Conservation (phyloP, 345 rosid species). For the Erucastrum elatum region DNA sequence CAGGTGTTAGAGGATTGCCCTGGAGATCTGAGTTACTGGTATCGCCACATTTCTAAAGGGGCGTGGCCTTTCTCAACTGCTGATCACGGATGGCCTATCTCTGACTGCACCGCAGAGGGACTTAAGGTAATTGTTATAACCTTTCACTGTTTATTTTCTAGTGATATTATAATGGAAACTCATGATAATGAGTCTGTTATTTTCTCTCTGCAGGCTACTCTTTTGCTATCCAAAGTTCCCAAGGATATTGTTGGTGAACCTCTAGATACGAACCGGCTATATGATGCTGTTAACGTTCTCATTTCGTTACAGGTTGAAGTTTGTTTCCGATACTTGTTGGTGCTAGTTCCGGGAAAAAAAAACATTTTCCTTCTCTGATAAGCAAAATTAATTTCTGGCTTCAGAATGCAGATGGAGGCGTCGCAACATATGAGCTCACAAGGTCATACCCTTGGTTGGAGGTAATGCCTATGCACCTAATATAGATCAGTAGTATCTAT, state of each 20-base stretch:
- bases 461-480: slow-evolving; percentile 47
- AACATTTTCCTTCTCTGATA: background rate
- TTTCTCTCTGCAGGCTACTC: slow-evolving; percentile 56
- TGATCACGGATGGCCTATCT: slow-evolving; percentile 98
- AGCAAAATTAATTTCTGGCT: no score
- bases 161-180: background rate
- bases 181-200: slow-evolving; percentile 22
- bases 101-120: slow-evolving; percentile 95
- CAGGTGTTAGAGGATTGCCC: slow-evolving; percentile 88
- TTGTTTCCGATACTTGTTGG: slow-evolving; percentile 20
- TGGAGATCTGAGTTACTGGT: slow-evolving; percentile 76
- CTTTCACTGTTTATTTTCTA: slow-evolving; percentile 6
- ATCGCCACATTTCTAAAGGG: slow-evolving; percentile 96
- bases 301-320: slow-evolving; percentile 78
- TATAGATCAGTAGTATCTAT: slow-evolving; percentile 4
- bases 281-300: slow-evolving; percentile 84
- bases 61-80: slow-evolving; percentile 98
- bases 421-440: slow-evolving; percentile 88
- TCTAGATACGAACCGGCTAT: slow-evolving; percentile 54
- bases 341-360: background rate
- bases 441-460: slow-evolving; percentile 91
- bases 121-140: slow-evolving; percentile 57
- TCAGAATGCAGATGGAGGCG: slow-evolving; percentile 81
- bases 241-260: slow-evolving; percentile 79
- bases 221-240: slow-evolving; percentile 68